Base-by-base conservation (phyloP, 352 stramenopile species). In the Pythium dissotocum region DNA sequence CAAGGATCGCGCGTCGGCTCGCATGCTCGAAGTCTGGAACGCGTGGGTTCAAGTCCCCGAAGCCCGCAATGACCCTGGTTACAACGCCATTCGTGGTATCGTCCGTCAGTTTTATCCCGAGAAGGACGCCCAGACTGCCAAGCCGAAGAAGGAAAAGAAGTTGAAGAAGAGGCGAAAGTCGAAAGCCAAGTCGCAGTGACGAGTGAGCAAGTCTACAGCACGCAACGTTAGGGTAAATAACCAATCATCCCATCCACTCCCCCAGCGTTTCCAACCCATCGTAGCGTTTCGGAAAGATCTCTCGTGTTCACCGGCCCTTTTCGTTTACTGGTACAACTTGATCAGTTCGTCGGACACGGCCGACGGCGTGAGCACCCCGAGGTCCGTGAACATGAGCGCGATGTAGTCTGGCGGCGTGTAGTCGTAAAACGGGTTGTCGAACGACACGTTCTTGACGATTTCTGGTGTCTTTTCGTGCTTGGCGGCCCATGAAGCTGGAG, bases 311-410 rank as follows among this genome's bases (percentile, higher is more conserved):
- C 53, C 21, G 48, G 21, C 28, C 28, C 14, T 38, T 42, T 36
- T 60, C 14, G 46, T 53, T 87, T 96, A 99, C 82, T 98, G 93
- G 84, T 99, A 99, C 63, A 99, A 78, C 65, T 98, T 96, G 83
- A 99, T 99, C 48, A 99, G 83, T 72, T 99, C 97, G 77, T 99
- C 97, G 24, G 97, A 99, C 52, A 99, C 96, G 33, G 97, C 97
- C 67, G 97, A 98, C 8, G 97, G 97, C 56, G 97, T 99, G 33
- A 99, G 82, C 9, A 99, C 96, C 26, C 97, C 97, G 9, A 99
- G 77, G 82, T 99, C 97, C 52, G 97, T 99, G 76, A 99, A 99
- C 61, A 99, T 92, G 52, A 99, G 82, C 30, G 95, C 98, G 73
- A 99, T 99, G 75, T 98, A 99, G 53, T 97, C 91, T 28, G 97